Percentiles rank a stretch among this genome's conserved stretches.
These are phyloP conservation scores for Euphorbia corollata DNA, from an alignment of 441 rosid species.

Conservation along the genomic window DNA sequence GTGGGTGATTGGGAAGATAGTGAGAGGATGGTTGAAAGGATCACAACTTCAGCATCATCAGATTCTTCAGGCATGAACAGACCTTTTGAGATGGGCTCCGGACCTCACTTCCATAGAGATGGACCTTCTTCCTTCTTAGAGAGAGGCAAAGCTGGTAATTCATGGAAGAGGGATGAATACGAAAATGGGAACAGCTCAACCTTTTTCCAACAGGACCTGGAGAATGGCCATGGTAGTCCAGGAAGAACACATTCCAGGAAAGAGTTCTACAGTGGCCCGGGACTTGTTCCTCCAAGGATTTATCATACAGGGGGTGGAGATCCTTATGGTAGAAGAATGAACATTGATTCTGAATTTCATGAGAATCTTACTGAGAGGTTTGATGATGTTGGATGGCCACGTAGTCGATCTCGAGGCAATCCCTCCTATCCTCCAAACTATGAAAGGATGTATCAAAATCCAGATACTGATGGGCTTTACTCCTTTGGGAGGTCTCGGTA, in stretches of 20 bases:
- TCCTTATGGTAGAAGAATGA: slow-evolving; percentile 46
- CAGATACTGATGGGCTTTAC: slow-evolving; percentile 60
- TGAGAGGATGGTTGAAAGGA: slow-evolving; percentile 86
- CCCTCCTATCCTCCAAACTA: slow-evolving; percentile 47
- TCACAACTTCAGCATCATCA: slow-evolving; percentile 60
- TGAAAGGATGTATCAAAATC: slow-evolving; percentile 51
- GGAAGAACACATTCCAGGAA: slow-evolving; percentile 49
- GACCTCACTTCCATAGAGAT: slow-evolving; percentile 49
- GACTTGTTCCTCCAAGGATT: slow-evolving; percentile 38
- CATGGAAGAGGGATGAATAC: slow-evolving; percentile 70
- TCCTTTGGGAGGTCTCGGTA: slow-evolving; percentile 72
- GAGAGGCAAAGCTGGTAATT: slow-evolving; percentile 47
- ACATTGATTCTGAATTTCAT: slow-evolving; percentile 58
- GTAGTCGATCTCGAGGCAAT: slow-evolving; percentile 41
- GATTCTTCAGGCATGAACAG: slow-evolving; percentile 56
- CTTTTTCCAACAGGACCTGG: slow-evolving; percentile 42
- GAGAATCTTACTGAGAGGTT: slow-evolving; percentile 58
- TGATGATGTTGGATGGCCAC: slow-evolving; percentile 72
- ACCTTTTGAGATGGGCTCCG: slow-evolving; percentile 43
- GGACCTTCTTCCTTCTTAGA: slow-evolving; percentile 45
- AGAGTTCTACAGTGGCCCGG: slow-evolving; percentile 54
- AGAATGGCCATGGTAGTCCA: slow-evolving; percentile 46
- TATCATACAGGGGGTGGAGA: slow-evolving; percentile 59
- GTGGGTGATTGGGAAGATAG: slow-evolving; percentile 81
- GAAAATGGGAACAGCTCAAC: slow-evolving; percentile 51